Percentiles rank a stretch among this genome's conserved stretches.
phyloP scores from a whole-genome alignment of 805 yeast genomes.

The Candida fluviatilis region DNA sequence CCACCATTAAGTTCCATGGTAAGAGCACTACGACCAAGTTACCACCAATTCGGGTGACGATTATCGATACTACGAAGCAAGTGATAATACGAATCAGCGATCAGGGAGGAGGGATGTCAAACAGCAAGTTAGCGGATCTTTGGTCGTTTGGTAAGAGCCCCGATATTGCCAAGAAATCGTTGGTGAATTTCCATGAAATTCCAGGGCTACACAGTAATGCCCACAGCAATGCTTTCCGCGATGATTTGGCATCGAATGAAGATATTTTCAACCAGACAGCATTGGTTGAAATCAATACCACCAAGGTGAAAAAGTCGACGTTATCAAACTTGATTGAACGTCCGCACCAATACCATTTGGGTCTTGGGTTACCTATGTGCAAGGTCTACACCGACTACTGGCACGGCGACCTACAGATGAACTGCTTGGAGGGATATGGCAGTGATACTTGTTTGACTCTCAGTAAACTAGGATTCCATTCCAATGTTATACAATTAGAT shows the following conservation, averaged over 20 bases:
- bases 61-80: slow-evolving; percentile 61
- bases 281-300: slow-evolving; percentile 22
- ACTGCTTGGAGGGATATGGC: slow-evolving; percentile 86
- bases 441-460: slow-evolving; percentile 80
- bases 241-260: slow-evolving; percentile 7
- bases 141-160: slow-evolving; percentile 88
- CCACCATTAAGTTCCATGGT: slow-evolving; percentile 52
- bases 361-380: slow-evolving; percentile 90
- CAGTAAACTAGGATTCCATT: slow-evolving; percentile 70
- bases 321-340: slow-evolving; percentile 64
- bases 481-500: slow-evolving; percentile 63
- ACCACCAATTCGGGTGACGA: slow-evolving; percentile 73
- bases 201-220: slow-evolving; percentile 55
- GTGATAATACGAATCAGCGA: slow-evolving; percentile 80
- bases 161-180: slow-evolving; percentile 51
- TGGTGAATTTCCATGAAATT: slow-evolving; percentile 62
- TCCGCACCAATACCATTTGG: slow-evolving; percentile 70
- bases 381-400: slow-evolving; percentile 92
- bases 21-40: slow-evolving; percentile 34
- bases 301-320: slow-evolving; percentile 44
- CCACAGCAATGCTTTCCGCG: slow-evolving; percentile 15
- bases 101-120: slow-evolving; percentile 82
- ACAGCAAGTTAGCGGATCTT: slow-evolving; percentile 53
- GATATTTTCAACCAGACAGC: slow-evolving; percentile 37
- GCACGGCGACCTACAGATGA: slow-evolving; percentile 86